Evolutionary conservation across 495 filamentous ascomycete genomes (phyloP).

Genomic region (Xylaria longipes): DNA sequence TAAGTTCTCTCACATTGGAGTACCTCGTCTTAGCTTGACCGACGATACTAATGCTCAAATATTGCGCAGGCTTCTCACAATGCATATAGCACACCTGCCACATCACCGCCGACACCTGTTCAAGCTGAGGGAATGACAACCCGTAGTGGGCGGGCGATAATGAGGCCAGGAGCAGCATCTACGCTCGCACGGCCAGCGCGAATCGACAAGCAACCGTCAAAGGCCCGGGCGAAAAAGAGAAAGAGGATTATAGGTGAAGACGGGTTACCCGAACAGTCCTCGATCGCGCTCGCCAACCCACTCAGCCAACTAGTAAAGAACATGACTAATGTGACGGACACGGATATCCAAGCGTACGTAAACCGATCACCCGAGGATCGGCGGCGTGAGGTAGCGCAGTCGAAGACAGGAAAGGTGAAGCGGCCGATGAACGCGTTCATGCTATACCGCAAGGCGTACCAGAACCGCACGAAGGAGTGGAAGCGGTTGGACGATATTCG

Average conservation of each 20-base stretch:
- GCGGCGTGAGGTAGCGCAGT: conserved; percentile 66
- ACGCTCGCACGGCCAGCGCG: conserved; percentile 33
- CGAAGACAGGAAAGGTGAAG: conserved; percentile 81
- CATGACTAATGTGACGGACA: conserved; percentile 63
- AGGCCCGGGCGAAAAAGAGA: conserved; percentile 51
- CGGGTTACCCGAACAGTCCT: conserved; percentile 32
- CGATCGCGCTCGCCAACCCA: conserved; percentile 66
- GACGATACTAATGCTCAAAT: not conserved
- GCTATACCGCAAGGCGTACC: conserved; percentile 93
- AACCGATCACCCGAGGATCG: conserved; percentile 71
- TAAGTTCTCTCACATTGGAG: conserved; percentile 27
- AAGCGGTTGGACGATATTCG: conserved; percentile 51
- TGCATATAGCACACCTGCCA: conserved; percentile 59
- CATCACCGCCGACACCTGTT: conserved; percentile 55
- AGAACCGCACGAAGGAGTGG: conserved; percentile 83
- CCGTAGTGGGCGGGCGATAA: conserved; percentile 54
- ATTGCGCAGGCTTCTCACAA: conserved; percentile 36
- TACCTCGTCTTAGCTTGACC: conserved; percentile 21
- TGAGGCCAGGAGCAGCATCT: conserved; percentile 26
- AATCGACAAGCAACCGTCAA: conserved; percentile 45
- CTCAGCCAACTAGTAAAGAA: conserved; percentile 77
- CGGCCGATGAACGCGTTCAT: conserved; percentile 99
- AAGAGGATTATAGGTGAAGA: conserved; percentile 54
- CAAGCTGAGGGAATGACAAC: conserved; percentile 49
- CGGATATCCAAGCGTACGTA: conserved; percentile 85